Percentiles rank a stretch among this genome's conserved stretches.
Conservation (phyloP, 2,329 filamentous ascomycete species). For the Cercospora brassicicola region DNA sequence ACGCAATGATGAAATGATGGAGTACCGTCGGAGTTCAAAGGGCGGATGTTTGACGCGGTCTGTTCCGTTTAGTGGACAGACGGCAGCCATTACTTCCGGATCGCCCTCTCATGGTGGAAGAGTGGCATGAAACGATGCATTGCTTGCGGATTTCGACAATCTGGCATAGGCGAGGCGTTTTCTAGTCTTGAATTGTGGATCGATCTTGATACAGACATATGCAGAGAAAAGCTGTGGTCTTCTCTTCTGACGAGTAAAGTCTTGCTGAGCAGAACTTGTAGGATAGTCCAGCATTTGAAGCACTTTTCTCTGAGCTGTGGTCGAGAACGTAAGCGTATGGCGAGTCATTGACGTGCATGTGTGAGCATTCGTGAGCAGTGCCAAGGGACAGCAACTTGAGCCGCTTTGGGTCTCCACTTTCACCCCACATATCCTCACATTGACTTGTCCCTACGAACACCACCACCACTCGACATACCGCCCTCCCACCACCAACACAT, state of each 20-base stretch:
- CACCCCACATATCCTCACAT: background rate
- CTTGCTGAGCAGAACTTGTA: background rate
- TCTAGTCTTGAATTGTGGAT: background rate
- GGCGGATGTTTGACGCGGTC: background rate
- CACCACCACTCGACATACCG: background rate
- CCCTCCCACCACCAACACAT: background rate
- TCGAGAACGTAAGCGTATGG: background rate
- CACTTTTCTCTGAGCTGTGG: background rate
- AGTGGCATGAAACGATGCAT: constrained; percentile 13
- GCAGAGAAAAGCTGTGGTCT: background rate
- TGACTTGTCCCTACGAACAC: background rate
- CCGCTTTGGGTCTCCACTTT: background rate
- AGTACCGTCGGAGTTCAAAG: constrained; percentile 10
- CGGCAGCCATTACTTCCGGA: background rate
- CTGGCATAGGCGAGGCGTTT: constrained; percentile 19
- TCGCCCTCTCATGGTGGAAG: background rate
- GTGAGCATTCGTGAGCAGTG: background rate
- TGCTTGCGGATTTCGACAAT: constrained; percentile 10
- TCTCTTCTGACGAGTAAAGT: background rate
- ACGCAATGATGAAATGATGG: constrained; percentile 10
- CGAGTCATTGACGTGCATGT: background rate
- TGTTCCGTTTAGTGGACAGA: background rate
- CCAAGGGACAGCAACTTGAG: background rate
- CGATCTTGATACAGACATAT: constrained; percentile 11
- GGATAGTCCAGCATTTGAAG: background rate